phyloP scores from a whole-genome alignment of 2,329 filamentous ascomycete genomes.

The Beauveria bassiana region DNA sequence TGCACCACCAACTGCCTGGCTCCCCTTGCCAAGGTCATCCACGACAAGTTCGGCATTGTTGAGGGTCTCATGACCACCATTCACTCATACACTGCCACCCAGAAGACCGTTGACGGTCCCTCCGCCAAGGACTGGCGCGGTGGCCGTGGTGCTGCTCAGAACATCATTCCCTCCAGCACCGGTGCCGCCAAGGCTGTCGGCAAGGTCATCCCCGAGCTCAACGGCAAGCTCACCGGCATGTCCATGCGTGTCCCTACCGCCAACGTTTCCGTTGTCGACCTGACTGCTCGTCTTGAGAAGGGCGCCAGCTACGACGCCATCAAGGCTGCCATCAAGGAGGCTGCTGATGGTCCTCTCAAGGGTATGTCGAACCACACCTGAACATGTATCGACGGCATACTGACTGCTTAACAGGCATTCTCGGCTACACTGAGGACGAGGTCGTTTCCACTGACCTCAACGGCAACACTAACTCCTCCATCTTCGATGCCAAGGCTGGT shows the following conservation, averaged over 20 bases:
- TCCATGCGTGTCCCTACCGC: constrained; percentile 96
- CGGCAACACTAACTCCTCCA: constrained; percentile 88
- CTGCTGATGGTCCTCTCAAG: constrained; percentile 76
- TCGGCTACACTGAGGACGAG: constrained; percentile 95
- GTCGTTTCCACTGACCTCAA: constrained; percentile 90
- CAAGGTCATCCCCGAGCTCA: constrained; percentile 96
- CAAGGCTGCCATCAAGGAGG: constrained; percentile 85
- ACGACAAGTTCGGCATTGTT: constrained; percentile 96
- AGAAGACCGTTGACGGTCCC: constrained; percentile 98
- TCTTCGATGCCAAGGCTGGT: constrained; percentile 99
- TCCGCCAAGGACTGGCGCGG: constrained; percentile 99
- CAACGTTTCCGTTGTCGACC: constrained; percentile 98
- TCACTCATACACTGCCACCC: constrained; percentile 99
- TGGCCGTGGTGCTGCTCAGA: constrained; percentile 96
- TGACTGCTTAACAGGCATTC: constrained; percentile 52
- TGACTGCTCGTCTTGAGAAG: constrained; percentile 94
- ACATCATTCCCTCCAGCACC: constrained; percentile 99
- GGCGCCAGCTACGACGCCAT: constrained; percentile 80
- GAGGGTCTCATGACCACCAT: constrained; percentile 99
- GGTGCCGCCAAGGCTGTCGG: constrained; percentile 99
- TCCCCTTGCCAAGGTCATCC: constrained; percentile 96
- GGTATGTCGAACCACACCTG: constrained; percentile 42
- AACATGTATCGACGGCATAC: background rate
- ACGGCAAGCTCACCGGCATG: constrained; percentile 99
- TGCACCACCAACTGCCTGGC: constrained; percentile 99